Base-by-base conservation (phyloP, 2,329 filamentous ascomycete species). In the Septoria linicola region DNA sequence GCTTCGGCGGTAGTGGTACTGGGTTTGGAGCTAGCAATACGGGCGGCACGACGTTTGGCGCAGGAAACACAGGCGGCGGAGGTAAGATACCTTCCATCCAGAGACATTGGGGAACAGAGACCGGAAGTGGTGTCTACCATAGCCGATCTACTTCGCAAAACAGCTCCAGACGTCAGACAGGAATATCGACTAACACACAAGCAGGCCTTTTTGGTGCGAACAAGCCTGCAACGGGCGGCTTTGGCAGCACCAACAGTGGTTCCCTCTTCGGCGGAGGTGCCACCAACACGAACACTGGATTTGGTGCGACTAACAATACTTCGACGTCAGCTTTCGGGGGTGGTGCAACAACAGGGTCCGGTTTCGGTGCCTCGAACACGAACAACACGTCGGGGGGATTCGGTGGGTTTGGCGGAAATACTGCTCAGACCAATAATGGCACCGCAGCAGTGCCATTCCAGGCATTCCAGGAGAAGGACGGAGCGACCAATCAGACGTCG, bases 391-490 rank as follows among this genome's bases (percentile, higher is more conserved):
- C 49, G 11, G 53, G 52, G 11, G 58, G 60, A 16, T 60, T 60
- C 36, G 58, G 58, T 25, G 58, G 58, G 6, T 66, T 59, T 55
- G 66, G 51, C 54, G 68, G 62, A 36, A 71, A 70, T 8, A 70
- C 82, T 36, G 63, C 60, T 36, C 73, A 70, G 43, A 76, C 74
- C 59, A 76, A 76, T 53, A 80, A 83, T 20, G 89, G 89, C 52
- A 92, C 88, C 8, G 84, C 78, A 11, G 75, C 66, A 48, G 71
- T 79, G 3, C 79, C 84, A 4, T 95, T 92, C 72, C 73, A 80
- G 54, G 76, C 88, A 0, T 79, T 81, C 40, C 73, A 78, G 16
- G 89, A 95, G 72, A 93, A 92, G 69, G 89, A 95, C 64, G 71
- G 75, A 3, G 81, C 79, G 35, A 79, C 65, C 4, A 77, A 72